A percentile compares a stretch with the other conserved stretches of the same genome.
These are phyloP conservation scores for Penicillium sp. DNA, from an alignment of 2,329 filamentous ascomycete species.

Conservation along the genomic window DNA sequence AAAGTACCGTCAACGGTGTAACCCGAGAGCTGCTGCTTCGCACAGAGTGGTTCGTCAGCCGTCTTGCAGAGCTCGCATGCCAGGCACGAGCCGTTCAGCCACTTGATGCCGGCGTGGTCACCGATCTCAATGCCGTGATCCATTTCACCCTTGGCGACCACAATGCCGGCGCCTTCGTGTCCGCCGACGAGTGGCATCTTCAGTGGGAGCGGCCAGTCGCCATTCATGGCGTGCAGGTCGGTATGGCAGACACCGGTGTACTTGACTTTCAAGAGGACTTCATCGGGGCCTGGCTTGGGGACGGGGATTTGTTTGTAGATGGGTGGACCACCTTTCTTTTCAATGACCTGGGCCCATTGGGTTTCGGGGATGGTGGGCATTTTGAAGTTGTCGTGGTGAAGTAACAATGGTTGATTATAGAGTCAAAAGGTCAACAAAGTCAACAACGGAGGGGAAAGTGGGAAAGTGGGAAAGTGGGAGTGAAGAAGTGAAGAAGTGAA, in stretches of 20 bases:
- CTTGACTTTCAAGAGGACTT: slow-evolving; percentile 90
- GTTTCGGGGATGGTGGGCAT: slow-evolving; percentile 67
- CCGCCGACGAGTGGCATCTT: slow-evolving; percentile 88
- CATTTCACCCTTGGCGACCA: slow-evolving; percentile 78
- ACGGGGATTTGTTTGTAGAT: slow-evolving; percentile 69
- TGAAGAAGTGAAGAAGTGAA: neutral
- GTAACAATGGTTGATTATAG: slow-evolving; percentile 1
- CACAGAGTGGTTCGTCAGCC: slow-evolving; percentile 81
- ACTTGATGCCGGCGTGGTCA: slow-evolving; percentile 86
- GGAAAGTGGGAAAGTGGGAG: neutral
- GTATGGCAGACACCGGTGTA: slow-evolving; percentile 92
- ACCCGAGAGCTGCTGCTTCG: slow-evolving; percentile 74
- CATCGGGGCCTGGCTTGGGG: slow-evolving; percentile 78
- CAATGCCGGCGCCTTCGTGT: slow-evolving; percentile 76
- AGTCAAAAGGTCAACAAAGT: too few relatives aligned
- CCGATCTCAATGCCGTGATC: slow-evolving; percentile 80
- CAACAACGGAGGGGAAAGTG: too few relatives aligned
- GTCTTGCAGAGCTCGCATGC: slow-evolving; percentile 81
- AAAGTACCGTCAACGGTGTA: slow-evolving; percentile 94
- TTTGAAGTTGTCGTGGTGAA: slow-evolving; percentile 23
- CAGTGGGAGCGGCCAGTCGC: slow-evolving; percentile 83
- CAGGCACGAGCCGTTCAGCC: slow-evolving; percentile 88
- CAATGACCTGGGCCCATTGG: slow-evolving; percentile 91
- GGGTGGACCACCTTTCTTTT: slow-evolving; percentile 75
- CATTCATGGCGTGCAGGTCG: slow-evolving; percentile 78